A percentile compares a stretch with the other conserved stretches of the same genome.
Evolutionary conservation across 2,329 filamentous ascomycete species (phyloP).

Genomic region (Trichoderma endophyticum): DNA sequence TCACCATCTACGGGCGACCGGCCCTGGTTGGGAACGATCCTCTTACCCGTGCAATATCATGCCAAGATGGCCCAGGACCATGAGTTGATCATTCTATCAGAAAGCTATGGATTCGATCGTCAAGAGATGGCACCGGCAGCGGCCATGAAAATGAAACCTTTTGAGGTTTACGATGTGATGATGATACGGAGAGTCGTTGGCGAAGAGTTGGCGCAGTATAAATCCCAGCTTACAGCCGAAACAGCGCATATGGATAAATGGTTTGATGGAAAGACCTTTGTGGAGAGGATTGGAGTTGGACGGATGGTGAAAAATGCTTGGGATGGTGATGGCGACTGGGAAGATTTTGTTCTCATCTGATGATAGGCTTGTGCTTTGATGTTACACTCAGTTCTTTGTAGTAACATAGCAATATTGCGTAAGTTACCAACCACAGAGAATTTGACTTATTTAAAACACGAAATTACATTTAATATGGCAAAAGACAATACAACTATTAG

Average conservation of each 20-base stretch:
- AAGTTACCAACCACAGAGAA: not conserved
- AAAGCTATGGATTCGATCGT: conserved; percentile 12
- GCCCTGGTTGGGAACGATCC: conserved; percentile 10
- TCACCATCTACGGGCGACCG: not conserved
- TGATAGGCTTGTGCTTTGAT: too few species aligned
- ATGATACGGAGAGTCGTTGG: conserved; percentile 4
- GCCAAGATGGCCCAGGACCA: conserved; percentile 5
- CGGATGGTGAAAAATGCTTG: conserved; percentile 9
- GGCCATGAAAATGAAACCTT: not conserved
- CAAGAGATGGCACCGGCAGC: conserved; percentile 2
- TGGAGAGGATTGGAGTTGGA: conserved; percentile 11
- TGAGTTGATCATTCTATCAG: conserved; percentile 11
- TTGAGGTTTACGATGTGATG: conserved; percentile 13
- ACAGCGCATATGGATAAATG: not conserved
- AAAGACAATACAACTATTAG: not conserved
- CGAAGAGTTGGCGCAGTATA: not conserved
- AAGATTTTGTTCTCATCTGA: conserved; percentile 12
- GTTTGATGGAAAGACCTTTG: not conserved
- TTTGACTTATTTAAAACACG: not conserved
- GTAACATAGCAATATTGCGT: not conserved
- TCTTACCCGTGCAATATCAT: conserved; percentile 4
- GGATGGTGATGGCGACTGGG: not conserved
- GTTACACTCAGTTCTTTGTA: not conserved
- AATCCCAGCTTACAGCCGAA: not conserved
- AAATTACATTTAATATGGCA: not conserved